Conservation (phyloP, 73 alveolate species). For the Effrenium voratum region DNA sequence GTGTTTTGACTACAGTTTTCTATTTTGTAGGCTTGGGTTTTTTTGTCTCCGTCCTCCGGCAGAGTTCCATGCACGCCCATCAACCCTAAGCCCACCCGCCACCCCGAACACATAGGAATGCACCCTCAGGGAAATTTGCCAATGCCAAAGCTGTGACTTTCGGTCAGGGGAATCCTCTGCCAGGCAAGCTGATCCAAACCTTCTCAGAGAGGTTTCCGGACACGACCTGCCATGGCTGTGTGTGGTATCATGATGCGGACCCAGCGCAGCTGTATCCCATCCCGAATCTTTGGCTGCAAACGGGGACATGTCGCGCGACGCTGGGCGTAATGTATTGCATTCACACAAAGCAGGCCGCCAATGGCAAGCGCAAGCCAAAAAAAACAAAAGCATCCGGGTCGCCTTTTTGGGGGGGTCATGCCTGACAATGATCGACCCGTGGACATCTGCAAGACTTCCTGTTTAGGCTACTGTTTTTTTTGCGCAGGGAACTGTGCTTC, state of each 20-base stretch:
- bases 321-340: too few species aligned
- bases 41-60: not conserved
- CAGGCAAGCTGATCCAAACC: slow-evolving; percentile 55
- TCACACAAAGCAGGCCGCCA: too few species aligned
- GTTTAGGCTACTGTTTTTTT: too few species aligned
- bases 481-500: too few species aligned
- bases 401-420: too few species aligned
- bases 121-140: not conserved
- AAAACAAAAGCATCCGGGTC: too few species aligned
- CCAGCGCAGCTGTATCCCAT: slow-evolving; percentile 55
- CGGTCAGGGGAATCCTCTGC: too few species aligned
- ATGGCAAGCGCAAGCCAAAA: too few species aligned
- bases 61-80: not conserved
- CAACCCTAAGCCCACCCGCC: not conserved
- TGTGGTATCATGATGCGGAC: slow-evolving; percentile 85
- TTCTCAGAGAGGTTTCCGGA: slow-evolving; percentile 45
- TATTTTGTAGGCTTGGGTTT: not conserved
- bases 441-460: too few species aligned
- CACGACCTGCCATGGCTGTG: slow-evolving; percentile 90
- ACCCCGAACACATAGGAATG: not conserved
- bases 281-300: slow-evolving; percentile 42
- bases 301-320: too few species aligned
- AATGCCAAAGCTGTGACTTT: too few species aligned
- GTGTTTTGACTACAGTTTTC: not conserved
- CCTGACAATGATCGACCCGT: too few species aligned